These are phyloP conservation scores for Termitomyces titanicus DNA, from an alignment of 768 basidiomycete species.

Conservation along the genomic window DNA sequence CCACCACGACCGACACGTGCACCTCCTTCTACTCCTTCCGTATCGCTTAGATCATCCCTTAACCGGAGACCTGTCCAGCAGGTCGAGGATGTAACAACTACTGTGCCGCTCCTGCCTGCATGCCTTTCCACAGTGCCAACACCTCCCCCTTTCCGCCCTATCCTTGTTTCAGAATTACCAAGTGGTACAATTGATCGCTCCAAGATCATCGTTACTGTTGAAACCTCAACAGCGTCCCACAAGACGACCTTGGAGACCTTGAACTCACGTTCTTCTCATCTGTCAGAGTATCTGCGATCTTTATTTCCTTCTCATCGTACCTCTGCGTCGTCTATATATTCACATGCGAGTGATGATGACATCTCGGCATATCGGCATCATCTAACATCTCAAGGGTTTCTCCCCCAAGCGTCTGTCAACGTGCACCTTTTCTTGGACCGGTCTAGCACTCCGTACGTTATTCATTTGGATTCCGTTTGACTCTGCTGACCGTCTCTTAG, in stretches of 20 bases:
- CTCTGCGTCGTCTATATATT: constrained; percentile 58
- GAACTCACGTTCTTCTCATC: constrained; percentile 62
- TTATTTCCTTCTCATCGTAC: constrained; percentile 34
- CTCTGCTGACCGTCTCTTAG: constrained; percentile 30
- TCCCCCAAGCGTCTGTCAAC: constrained; percentile 39
- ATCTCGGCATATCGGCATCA: constrained; percentile 57
- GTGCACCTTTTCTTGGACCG: constrained; percentile 80
- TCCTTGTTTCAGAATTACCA: constrained; percentile 61
- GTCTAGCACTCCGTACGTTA: constrained; percentile 71
- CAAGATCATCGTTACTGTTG: constrained; percentile 65
- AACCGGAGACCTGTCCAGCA: constrained; percentile 31
- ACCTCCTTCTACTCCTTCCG: constrained; percentile 15
- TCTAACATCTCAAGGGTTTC: constrained; percentile 54
- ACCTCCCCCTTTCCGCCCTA: constrained; percentile 58
- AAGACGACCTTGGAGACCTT: constrained; percentile 67
- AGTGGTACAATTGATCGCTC: constrained; percentile 46
- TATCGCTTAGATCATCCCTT: constrained; percentile 35
- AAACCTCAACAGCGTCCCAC: constrained; percentile 66
- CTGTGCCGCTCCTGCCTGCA: constrained; percentile 48
- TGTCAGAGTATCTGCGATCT: constrained; percentile 54
- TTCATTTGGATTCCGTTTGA: neutral
- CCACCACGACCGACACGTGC: constrained; percentile 31
- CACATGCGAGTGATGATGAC: constrained; percentile 49
- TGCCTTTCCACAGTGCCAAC: constrained; percentile 39
- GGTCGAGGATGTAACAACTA: constrained; percentile 36